Percentiles rank a stretch among this genome's conserved stretches.
These are phyloP conservation scores for Crucihimalaya himalaica DNA, from an alignment of 345 rosid genomes.

Conservation along the genomic window DNA sequence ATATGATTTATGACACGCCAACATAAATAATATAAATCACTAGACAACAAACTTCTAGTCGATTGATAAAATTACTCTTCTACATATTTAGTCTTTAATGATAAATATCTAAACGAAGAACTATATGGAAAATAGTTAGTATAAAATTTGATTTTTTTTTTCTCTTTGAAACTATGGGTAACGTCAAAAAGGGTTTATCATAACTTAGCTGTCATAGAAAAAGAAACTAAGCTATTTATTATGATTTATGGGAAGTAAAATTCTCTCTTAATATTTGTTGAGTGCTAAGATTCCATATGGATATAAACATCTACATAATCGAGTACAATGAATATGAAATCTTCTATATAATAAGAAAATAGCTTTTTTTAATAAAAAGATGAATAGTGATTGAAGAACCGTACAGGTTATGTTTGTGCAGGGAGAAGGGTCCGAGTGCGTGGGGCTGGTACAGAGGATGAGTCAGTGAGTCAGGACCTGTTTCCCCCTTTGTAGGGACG, in stretches of 20 bases:
- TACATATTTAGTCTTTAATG: neutral
- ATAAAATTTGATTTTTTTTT: neutral
- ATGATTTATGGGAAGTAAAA: neutral
- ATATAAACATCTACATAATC: neutral
- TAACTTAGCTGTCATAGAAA: too few species aligned
- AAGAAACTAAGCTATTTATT: neutral
- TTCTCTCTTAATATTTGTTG: neutral
- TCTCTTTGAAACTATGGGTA: neutral
- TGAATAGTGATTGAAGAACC: slow-evolving; percentile 10
- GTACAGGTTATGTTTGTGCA: slow-evolving; percentile 33
- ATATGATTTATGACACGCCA: neutral
- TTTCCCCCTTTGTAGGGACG: slow-evolving; percentile 29
- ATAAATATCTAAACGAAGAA: neutral
- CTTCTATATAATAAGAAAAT: neutral
- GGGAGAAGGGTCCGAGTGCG: slow-evolving; percentile 27
- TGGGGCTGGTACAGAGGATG: slow-evolving; percentile 32
- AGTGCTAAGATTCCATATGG: neutral
- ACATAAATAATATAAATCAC: too few species aligned
- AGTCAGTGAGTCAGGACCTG: slow-evolving; percentile 35
- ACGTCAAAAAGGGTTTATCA: neutral
- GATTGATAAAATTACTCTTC: neutral
- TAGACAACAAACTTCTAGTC: neutral
- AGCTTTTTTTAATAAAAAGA: neutral
- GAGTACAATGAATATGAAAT: neutral
- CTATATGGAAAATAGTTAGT: neutral